Conservation (phyloP, 163 green algal genomes). For the Chlamydomonas reinhardtii region DNA sequence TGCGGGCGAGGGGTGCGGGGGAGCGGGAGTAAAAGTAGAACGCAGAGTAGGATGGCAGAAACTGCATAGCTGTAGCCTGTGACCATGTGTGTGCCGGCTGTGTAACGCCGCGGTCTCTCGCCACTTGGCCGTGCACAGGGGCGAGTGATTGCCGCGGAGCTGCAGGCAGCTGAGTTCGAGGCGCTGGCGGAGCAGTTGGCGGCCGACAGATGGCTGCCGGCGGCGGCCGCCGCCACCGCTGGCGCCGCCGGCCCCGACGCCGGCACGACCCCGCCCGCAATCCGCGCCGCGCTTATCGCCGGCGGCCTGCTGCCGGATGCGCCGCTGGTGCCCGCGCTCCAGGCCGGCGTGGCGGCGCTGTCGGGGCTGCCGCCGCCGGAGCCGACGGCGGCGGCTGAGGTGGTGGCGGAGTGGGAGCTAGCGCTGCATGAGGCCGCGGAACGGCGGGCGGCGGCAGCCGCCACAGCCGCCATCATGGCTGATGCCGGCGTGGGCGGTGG, state of each 20-base stretch:
- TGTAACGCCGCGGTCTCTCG: too few relatives aligned
- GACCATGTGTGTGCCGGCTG: too few relatives aligned
- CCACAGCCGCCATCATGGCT: neutral
- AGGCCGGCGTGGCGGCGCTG: neutral
- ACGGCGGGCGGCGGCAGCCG: neutral
- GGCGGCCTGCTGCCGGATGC: neutral
- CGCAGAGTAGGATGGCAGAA: too few relatives aligned
- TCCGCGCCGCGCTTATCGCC: conserved; percentile 12
- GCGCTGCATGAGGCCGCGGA: neutral
- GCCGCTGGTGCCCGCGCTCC: neutral
- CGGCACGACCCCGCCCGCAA: neutral
- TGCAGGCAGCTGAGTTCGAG: conserved; percentile 28
- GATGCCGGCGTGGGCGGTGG: too few relatives aligned
- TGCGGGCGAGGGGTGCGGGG: too few relatives aligned
- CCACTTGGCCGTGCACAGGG: neutral
- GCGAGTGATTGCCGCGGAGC: neutral
- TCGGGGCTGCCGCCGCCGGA: neutral
- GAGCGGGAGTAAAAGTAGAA: too few relatives aligned
- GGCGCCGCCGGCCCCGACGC: neutral
- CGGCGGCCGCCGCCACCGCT: neutral
- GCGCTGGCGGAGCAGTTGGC: neutral
- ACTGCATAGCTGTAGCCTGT: too few relatives aligned
- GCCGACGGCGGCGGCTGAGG: neutral
- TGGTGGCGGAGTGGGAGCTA: conserved; percentile 45
- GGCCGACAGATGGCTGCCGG: neutral